A percentile compares a stretch with the other conserved stretches of the same genome.
These are phyloP conservation scores for Pleurotus ostreatus DNA, from an alignment of 768 basidiomycete species.

Conservation along the genomic window DNA sequence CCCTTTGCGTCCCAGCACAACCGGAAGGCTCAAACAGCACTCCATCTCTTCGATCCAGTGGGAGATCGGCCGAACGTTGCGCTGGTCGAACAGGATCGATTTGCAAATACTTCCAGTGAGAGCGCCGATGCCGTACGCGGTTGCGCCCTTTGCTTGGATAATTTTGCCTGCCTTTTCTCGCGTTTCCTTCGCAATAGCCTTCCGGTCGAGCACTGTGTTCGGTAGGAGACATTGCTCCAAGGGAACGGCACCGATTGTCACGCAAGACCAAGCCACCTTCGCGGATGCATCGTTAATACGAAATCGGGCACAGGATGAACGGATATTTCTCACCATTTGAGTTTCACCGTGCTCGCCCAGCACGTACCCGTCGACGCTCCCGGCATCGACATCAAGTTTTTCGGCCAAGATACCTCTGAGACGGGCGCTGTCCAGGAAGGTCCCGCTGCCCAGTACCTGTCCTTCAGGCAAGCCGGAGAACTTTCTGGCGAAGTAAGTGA, in stretches of 20 bases:
- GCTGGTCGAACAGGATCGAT: constrained; percentile 13
- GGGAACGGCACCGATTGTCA: constrained; percentile 10
- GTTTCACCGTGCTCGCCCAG: constrained; percentile 14
- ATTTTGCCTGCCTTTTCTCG: constrained; percentile 11
- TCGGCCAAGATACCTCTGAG: constrained; percentile 12
- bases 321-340: constrained; percentile 9
- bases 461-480: constrained; percentile 9
- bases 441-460: constrained; percentile 13
- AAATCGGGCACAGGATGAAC: not conserved
- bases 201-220: constrained; percentile 2
- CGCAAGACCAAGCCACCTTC: constrained; percentile 14
- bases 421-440: constrained; percentile 12
- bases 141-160: constrained; percentile 14
- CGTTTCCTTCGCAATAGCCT: constrained; percentile 1
- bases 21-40: constrained; percentile 11
- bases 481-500: constrained; percentile 12
- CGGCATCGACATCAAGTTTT: constrained; percentile 6
- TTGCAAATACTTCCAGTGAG: constrained; percentile 14
- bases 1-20: constrained; percentile 11
- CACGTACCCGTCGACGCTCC: constrained; percentile 11
- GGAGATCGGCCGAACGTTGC: constrained; percentile 11
- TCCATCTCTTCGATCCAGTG: constrained; percentile 12
- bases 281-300: not conserved
- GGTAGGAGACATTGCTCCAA: constrained; percentile 9
- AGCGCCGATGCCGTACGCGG: constrained; percentile 11